Evolutionary conservation across 352 stramenopile species (phyloP).

Genomic region (Phytophthora fragariae): DNA sequence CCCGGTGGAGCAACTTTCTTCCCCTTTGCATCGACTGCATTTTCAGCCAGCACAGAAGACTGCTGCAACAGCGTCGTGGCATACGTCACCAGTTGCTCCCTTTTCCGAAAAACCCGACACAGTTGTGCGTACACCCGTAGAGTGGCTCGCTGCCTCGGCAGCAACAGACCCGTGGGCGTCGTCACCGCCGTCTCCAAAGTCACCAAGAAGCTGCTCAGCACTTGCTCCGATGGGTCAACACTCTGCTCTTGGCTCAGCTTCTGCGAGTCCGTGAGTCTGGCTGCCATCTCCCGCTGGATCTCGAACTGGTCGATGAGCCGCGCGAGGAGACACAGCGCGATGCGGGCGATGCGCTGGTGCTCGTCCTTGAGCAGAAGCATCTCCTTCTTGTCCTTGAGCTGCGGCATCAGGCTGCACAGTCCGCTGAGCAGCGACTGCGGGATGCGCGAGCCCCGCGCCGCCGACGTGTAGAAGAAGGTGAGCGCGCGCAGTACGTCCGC

Average conservation of each 20-base stretch:
- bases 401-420: constrained; percentile 63
- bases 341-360: constrained; percentile 67
- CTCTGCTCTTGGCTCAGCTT: constrained; percentile 37
- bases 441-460: constrained; percentile 44
- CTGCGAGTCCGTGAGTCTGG: constrained; percentile 29
- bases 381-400: constrained; percentile 83
- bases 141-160: constrained; percentile 55
- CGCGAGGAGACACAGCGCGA: constrained; percentile 69
- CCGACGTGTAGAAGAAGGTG: constrained; percentile 78
- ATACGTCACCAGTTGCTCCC: constrained; percentile 52
- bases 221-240: constrained; percentile 55
- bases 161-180: constrained; percentile 45
- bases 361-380: constrained; percentile 45
- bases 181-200: constrained; percentile 63
- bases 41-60: constrained; percentile 54
- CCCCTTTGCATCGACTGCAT: constrained; percentile 52
- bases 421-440: constrained; percentile 77
- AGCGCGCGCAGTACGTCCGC: constrained; percentile 74
- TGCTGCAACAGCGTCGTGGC: constrained; percentile 57
- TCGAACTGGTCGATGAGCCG: constrained; percentile 75
- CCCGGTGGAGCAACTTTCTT: constrained; percentile 38
- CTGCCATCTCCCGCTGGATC: constrained; percentile 36
- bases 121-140: constrained; percentile 73
- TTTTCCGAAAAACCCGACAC: constrained; percentile 55
- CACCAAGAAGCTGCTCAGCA: constrained; percentile 53